Conservation (phyloP, 2,329 filamentous ascomycete genomes). For the Monilinia laxa region DNA sequence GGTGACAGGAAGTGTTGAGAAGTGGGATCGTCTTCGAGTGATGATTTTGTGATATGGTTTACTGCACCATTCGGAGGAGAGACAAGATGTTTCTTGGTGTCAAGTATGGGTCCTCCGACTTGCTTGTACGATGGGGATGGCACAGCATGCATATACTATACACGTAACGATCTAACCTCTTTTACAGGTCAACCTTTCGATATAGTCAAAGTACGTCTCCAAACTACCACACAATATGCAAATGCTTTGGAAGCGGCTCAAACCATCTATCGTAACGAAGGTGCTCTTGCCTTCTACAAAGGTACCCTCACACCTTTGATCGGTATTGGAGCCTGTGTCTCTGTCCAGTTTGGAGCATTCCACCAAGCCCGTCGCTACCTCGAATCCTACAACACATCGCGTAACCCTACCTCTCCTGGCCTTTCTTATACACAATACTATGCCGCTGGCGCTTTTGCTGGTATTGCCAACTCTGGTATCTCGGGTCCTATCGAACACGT, state of each 20-base stretch:
- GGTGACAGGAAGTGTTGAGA: not conserved
- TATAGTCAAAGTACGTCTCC: slow-evolving; percentile 96
- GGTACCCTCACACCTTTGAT: slow-evolving; percentile 92
- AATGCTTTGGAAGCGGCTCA: slow-evolving; percentile 77
- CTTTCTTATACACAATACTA: slow-evolving; percentile 88
- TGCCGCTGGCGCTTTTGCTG: slow-evolving; percentile 85
- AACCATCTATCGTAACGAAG: slow-evolving; percentile 85
- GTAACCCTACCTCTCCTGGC: slow-evolving; percentile 42
- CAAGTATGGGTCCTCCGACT: not conserved
- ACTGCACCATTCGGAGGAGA: no score
- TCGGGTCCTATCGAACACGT: slow-evolving; percentile 96
- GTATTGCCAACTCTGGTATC: slow-evolving; percentile 82
- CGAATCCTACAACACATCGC: slow-evolving; percentile 67
- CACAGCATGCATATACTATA: not conserved
- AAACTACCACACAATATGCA: slow-evolving; percentile 80
- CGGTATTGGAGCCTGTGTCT: slow-evolving; percentile 95
- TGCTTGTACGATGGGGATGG: not conserved
- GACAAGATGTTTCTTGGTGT: not conserved
- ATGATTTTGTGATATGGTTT: not conserved
- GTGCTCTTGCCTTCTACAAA: slow-evolving; percentile 93
- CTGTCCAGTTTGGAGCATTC: slow-evolving; percentile 98
- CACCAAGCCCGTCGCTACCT: slow-evolving; percentile 86
- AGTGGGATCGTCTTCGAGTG: slow-evolving; percentile 4
- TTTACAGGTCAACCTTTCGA: slow-evolving; percentile 68
- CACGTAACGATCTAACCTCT: slow-evolving; percentile 29